Evolutionary conservation across 345 rosid genomes (phyloP).

Genomic region (Cardiospermum halicacabum): DNA sequence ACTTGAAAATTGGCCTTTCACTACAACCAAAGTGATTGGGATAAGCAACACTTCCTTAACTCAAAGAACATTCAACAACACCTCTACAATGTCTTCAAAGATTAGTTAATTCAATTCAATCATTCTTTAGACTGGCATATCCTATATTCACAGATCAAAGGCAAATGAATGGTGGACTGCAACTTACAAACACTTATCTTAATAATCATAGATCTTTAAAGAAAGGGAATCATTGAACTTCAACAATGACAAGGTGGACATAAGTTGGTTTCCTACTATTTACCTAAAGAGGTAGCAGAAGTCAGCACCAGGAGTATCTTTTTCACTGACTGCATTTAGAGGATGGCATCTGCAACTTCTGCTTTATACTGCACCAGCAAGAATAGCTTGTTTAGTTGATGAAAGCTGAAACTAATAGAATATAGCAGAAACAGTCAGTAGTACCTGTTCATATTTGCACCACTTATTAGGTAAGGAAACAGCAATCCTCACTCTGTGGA

Average conservation of each 20-base stretch:
- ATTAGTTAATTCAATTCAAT: background rate
- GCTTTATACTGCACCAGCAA: conserved; percentile 18
- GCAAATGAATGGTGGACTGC: background rate
- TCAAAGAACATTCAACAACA: background rate
- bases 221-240: background rate
- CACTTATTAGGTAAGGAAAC: conserved; percentile 22
- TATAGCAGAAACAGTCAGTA: too few species aligned
- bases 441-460: conserved; percentile 16
- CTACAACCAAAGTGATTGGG: conserved; percentile 11
- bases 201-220: too few species aligned
- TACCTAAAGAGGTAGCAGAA: conserved; percentile 13
- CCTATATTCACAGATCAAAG: background rate
- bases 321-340: conserved; percentile 7
- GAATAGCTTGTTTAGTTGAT: background rate
- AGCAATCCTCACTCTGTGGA: conserved; percentile 29
- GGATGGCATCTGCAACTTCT: conserved; percentile 6
- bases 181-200: background rate
- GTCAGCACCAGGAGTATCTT: conserved; percentile 1
- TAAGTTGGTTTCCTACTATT: conserved; percentile 5
- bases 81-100: background rate
- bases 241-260: conserved; percentile 3
- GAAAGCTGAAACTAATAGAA: background rate
- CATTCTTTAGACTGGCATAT: background rate
- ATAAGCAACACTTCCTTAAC: background rate
- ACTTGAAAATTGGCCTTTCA: conserved; percentile 17